phyloP scores from a whole-genome alignment of 1,284 basidiomycete genomes.

The Volvariella volvacea region DNA sequence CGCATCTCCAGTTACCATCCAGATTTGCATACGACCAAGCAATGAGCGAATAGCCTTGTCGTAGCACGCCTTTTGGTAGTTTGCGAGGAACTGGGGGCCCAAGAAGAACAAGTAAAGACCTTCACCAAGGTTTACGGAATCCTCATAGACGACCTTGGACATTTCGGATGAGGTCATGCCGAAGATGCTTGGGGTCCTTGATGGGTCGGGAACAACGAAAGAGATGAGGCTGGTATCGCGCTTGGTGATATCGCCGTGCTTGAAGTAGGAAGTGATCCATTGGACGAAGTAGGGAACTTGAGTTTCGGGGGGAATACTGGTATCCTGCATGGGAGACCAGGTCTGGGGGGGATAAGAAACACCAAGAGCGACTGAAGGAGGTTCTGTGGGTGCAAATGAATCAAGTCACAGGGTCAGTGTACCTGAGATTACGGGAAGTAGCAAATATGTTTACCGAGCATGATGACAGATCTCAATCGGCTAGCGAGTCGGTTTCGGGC shows the following conservation, averaged over 20 bases:
- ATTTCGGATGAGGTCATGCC: slow-evolving; percentile 8
- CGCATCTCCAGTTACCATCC: slow-evolving; percentile 12
- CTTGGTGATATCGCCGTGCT: slow-evolving; percentile 23
- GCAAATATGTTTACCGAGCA: slow-evolving; percentile 18
- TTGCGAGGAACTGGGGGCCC: slow-evolving; percentile 6
- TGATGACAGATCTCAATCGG: slow-evolving; percentile 19
- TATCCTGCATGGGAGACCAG: slow-evolving; percentile 9
- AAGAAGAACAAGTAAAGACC: slow-evolving; percentile 13
- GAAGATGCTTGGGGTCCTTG: slow-evolving; percentile 9
- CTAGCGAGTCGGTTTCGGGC: slow-evolving; percentile 13
- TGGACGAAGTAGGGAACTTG: slow-evolving; percentile 13
- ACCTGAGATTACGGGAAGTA: no score
- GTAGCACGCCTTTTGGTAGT: slow-evolving; percentile 16
- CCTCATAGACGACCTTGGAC: slow-evolving; percentile 2
- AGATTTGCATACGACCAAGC: slow-evolving; percentile 17
- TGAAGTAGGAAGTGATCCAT: slow-evolving; percentile 27
- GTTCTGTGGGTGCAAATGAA: slow-evolving; percentile 15
- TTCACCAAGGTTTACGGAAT: neutral
- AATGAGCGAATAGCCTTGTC: slow-evolving; percentile 7
- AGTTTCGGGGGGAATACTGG: slow-evolving; percentile 14
- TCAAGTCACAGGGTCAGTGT: no score
- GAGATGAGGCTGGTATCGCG: slow-evolving; percentile 17
- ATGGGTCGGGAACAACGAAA: slow-evolving; percentile 6
- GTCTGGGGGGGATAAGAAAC: slow-evolving; percentile 4
- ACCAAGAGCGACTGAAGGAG: slow-evolving; percentile 19